Evolutionary conservation across 257 asterid genomes (phyloP).

Genomic region (Solanum rostratum): DNA sequence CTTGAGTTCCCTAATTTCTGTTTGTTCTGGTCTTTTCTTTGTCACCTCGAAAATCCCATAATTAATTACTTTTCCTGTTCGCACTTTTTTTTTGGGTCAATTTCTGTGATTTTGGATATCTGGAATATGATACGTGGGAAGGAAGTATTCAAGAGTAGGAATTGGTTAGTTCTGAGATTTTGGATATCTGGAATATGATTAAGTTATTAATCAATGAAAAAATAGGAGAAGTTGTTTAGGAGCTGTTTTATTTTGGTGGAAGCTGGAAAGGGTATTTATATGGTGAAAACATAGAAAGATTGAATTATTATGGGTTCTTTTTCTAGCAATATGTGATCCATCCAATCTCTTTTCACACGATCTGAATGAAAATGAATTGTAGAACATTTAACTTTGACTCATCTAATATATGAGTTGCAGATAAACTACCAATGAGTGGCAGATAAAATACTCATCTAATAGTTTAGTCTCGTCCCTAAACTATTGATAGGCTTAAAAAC

Average conservation of each 20-base stretch:
- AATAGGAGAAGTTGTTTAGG: not conserved
- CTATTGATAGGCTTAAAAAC: too few species aligned
- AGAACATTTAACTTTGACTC: not conserved
- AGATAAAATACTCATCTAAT: not conserved
- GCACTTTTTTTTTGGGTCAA: not conserved
- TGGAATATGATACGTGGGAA: too few species aligned
- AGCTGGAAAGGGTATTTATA: not conserved
- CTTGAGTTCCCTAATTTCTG: not conserved
- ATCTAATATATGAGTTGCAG: not conserved
- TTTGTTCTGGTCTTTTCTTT: not conserved
- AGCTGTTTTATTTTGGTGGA: not conserved
- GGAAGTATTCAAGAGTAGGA: not conserved
- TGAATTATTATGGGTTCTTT: not conserved
- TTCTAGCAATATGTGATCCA: not conserved
- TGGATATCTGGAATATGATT: not conserved
- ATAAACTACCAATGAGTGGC: not conserved
- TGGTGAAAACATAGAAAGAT: not conserved
- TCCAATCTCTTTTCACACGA: not conserved
- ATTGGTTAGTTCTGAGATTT: not conserved
- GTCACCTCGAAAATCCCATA: not conserved
- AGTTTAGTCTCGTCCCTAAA: too few species aligned
- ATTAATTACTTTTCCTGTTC: not conserved
- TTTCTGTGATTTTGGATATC: too few species aligned
- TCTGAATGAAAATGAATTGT: not conserved
- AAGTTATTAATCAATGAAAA: not conserved